Percentiles rank a stretch among this genome's conserved stretches.
Conservation (phyloP, 1,284 basidiomycete species). For the Ustilago vetiveriae region DNA sequence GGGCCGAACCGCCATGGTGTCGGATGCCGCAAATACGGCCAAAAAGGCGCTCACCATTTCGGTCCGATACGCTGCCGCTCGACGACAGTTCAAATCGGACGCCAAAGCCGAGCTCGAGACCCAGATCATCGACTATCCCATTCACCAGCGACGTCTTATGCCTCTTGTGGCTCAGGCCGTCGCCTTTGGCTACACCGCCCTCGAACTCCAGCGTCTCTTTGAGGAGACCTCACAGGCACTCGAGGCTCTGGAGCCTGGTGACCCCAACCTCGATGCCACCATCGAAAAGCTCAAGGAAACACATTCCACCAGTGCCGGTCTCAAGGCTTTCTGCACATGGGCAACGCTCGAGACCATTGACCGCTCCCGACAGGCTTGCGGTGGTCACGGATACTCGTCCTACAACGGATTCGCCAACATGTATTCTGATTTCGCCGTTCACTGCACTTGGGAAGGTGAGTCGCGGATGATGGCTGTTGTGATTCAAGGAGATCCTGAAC, state of each 20-base stretch:
- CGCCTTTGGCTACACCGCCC: conserved; percentile 72
- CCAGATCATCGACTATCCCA: conserved; percentile 73
- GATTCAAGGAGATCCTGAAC: too few relatives aligned
- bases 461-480: too few relatives aligned
- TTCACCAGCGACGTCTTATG: conserved; percentile 73
- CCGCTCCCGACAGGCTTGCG: conserved; percentile 71
- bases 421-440: conserved; percentile 70
- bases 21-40: conserved; percentile 71
- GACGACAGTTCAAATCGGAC: conserved; percentile 71
- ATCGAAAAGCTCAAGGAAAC: conserved; percentile 73
- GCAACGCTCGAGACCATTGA: conserved; percentile 72
- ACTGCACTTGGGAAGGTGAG: conserved; percentile 14
- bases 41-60: conserved; percentile 72
- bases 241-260: conserved; percentile 70
- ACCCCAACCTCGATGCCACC: conserved; percentile 62
- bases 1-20: conserved; percentile 72
- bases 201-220: conserved; percentile 68
- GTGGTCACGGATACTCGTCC: conserved; percentile 73
- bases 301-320: conserved; percentile 72
- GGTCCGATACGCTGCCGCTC: conserved; percentile 72
- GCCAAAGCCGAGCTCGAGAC: conserved; percentile 68
- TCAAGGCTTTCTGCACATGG: conserved; percentile 75
- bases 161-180: conserved; percentile 72
- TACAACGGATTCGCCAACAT: conserved; percentile 72
- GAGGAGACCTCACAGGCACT: conserved; percentile 70